phyloP scores from a whole-genome alignment of 345 rosid species.

The Lenwebbia sp. region DNA sequence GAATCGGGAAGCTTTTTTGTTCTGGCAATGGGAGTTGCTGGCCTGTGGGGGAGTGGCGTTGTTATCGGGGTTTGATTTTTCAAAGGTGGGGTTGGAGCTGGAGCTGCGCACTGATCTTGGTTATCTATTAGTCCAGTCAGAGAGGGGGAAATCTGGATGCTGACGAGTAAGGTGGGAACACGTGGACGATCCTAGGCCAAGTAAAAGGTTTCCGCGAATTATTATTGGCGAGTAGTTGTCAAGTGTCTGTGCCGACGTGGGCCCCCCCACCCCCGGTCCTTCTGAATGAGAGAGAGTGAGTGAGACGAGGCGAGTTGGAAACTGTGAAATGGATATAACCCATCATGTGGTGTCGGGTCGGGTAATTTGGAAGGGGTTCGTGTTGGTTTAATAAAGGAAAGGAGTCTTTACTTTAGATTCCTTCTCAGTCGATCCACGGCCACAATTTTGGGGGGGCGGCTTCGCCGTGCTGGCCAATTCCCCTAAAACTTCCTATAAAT shows the following conservation, averaged over 20 bases:
- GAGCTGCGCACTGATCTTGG: conserved; percentile 3
- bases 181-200: conserved; percentile 30
- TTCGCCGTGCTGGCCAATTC: neutral
- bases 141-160: conserved; percentile 3
- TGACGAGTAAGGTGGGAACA: conserved; percentile 12
- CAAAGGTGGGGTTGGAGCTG: neutral
- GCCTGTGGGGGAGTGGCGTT: neutral
- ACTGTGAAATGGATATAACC: neutral
- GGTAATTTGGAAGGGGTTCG: neutral
- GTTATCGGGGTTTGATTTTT: neutral
- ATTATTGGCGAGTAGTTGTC: conserved; percentile 9
- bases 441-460: neutral
- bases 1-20: neutral
- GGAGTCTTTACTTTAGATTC: neutral
- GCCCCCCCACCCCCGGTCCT: neutral
- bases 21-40: neutral
- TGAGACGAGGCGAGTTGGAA: neutral
- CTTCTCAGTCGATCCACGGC: neutral
- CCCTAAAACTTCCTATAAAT: neutral
- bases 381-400: neutral
- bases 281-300: neutral
- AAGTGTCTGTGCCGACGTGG: conserved; percentile 42
- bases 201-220: conserved; percentile 2
- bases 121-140: conserved; percentile 17
- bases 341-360: neutral